Evolutionary conservation across 176 grass and related monocot species (phyloP).

Genomic region (Cenchrus purpureus): DNA sequence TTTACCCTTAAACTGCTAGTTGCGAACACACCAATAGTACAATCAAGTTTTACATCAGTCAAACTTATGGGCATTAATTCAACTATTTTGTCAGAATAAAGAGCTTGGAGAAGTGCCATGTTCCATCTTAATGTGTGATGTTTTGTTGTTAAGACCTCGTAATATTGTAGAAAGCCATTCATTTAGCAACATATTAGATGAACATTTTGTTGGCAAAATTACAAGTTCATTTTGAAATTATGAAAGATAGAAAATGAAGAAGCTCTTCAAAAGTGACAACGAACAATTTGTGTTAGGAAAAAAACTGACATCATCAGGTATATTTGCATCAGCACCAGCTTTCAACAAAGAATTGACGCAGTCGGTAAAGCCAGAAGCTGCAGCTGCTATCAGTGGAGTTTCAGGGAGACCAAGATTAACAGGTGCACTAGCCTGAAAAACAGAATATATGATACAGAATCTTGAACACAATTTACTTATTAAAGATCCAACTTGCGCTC

Average conservation of each 20-base stretch:
- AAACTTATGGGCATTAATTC: too few species aligned
- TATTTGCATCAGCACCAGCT: conserved; percentile 42
- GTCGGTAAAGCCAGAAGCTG: conserved; percentile 28
- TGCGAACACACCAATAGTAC: too few species aligned
- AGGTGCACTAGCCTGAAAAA: conserved; percentile 41
- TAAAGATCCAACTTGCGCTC: background rate
- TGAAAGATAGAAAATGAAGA: background rate
- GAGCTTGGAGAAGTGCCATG: too few species aligned
- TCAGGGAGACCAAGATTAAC: conserved; percentile 41
- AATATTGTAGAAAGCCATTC: too few species aligned
- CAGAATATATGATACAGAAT: conserved; percentile 14
- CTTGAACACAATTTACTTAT: background rate
- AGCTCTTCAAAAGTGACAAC: background rate
- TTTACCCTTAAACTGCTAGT: too few species aligned
- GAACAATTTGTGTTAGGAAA: background rate
- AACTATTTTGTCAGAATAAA: too few species aligned
- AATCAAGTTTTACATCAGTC: too few species aligned
- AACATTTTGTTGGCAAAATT: too few species aligned
- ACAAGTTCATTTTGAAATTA: background rate
- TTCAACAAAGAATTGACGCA: conserved; percentile 37
- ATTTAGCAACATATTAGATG: too few species aligned
- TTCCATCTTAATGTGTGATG: too few species aligned
- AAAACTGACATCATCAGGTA: conserved; percentile 26
- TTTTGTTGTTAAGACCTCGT: too few species aligned
- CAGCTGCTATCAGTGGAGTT: conserved; percentile 37